Evolutionary conservation across 164 flowering plant species (phyloP).

Genomic region (Houttuynia cordata): DNA sequence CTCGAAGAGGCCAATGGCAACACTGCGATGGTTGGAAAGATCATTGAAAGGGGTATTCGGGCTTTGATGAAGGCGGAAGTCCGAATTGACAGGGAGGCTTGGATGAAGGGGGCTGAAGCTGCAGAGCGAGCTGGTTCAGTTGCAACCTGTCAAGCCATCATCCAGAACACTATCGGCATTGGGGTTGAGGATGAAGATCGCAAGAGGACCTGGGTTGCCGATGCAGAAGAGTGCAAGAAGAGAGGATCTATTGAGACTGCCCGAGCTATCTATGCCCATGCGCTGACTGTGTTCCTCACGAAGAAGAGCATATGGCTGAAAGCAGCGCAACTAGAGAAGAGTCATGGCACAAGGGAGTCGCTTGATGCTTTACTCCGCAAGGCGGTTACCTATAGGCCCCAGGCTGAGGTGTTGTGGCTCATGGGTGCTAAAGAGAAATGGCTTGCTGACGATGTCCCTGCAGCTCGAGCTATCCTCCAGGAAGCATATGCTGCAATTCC

Average conservation of each 20-base stretch:
- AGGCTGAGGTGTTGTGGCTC: conserved; percentile 90
- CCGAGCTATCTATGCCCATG: conserved; percentile 85
- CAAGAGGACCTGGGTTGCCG: conserved; percentile 96
- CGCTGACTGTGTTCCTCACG: conserved; percentile 68
- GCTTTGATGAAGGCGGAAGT: conserved; percentile 69
- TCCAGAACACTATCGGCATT: conserved; percentile 60
- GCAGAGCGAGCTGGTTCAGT: conserved; percentile 88
- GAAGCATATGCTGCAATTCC: conserved; percentile 97
- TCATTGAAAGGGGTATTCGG: conserved; percentile 74
- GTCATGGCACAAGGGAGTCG: conserved; percentile 83
- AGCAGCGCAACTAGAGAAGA: conserved; percentile 94
- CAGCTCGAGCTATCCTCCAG: conserved; percentile 83
- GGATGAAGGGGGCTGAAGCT: conserved; percentile 99
- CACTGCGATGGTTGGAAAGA: conserved; percentile 62
- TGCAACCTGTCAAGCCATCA: conserved; percentile 78
- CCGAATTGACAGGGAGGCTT: conserved; percentile 67
- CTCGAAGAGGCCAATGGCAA: conserved; percentile 90
- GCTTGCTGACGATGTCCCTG: conserved; percentile 96
- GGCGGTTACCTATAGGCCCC: conserved; percentile 80
- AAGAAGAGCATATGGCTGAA: conserved; percentile 96
- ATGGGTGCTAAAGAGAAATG: conserved; percentile 98
- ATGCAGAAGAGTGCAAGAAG: conserved; percentile 92
- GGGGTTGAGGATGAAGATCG: conserved; percentile 94
- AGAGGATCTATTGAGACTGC: conserved; percentile 94
- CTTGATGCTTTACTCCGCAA: conserved; percentile 79